phyloP scores from a whole-genome alignment of 192 early-diverging fungal genomes.

The Mortierella antarctica region DNA sequence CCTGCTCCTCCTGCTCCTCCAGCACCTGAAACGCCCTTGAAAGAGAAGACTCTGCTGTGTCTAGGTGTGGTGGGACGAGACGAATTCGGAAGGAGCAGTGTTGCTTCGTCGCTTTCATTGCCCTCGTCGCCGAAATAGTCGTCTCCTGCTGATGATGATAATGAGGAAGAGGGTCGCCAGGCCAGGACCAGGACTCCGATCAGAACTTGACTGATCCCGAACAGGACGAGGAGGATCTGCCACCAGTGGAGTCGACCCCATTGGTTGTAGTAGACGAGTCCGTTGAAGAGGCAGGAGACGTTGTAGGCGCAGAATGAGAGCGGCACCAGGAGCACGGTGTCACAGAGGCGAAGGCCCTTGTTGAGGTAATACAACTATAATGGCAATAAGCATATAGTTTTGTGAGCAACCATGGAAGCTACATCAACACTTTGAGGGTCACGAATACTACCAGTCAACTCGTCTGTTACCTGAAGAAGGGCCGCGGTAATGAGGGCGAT shows the following conservation, averaged over 20 bases:
- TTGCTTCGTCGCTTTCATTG: conserved; percentile 28
- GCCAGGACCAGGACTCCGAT: conserved; percentile 75
- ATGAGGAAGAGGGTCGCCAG: conserved; percentile 49
- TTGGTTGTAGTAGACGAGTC: conserved; percentile 85
- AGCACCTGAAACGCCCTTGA: conserved; percentile 22
- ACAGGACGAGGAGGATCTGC: conserved; percentile 73
- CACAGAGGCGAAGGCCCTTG: conserved; percentile 76
- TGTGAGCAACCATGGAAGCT: conserved; percentile 13
- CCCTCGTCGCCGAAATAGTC: conserved; percentile 23
- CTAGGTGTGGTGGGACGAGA: conserved; percentile 31
- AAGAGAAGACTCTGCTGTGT: conserved; percentile 27
- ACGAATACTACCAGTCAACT: neutral
- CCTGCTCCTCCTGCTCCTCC: neutral
- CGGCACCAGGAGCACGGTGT: conserved; percentile 79
- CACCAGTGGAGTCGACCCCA: conserved; percentile 66
- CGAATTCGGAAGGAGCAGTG: conserved; percentile 29
- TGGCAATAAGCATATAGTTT: conserved; percentile 10
- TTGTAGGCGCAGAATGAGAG: conserved; percentile 82
- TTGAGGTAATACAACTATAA: conserved; percentile 81
- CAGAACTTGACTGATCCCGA: conserved; percentile 72
- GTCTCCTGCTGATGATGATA: neutral
- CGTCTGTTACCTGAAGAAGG: conserved; percentile 61
- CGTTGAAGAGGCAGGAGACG: conserved; percentile 78
- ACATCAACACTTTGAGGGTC: neutral
- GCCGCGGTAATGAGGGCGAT: conserved; percentile 63